Conservation (phyloP, 75 land plant genomes). For the Pseudotsuga menziesii region DNA sequence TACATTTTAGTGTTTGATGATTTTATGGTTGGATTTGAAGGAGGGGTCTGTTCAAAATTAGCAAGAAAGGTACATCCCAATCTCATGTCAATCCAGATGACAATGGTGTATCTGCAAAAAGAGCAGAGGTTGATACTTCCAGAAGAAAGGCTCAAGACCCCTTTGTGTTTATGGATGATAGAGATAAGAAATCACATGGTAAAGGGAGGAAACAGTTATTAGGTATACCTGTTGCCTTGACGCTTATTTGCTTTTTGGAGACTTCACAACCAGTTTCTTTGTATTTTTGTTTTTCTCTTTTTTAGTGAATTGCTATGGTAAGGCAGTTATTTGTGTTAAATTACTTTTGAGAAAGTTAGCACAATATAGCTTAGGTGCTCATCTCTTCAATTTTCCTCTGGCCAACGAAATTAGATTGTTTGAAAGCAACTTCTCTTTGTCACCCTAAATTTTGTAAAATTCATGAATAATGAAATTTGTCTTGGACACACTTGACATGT, state of each 20-base stretch:
- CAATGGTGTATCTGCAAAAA: neutral
- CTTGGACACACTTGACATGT: neutral
- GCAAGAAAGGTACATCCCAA: neutral
- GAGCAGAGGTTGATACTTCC: neutral
- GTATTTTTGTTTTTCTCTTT: neutral
- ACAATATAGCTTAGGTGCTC: neutral
- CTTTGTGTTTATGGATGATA: neutral
- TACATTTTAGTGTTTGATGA: neutral
- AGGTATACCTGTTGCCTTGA: neutral
- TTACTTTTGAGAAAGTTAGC: neutral
- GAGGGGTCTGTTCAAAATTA: neutral
- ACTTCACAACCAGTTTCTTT: neutral
- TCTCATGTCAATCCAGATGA: neutral
- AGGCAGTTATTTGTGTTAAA: neutral
- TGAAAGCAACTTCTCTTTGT: neutral
- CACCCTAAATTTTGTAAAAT: neutral
- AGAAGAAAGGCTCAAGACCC: neutral
- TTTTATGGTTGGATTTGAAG: neutral
- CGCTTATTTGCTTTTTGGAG: neutral
- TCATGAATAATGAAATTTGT: neutral
- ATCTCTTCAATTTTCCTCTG: neutral
- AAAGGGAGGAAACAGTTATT: neutral
- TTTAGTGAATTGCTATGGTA: neutral
- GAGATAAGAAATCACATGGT: neutral
- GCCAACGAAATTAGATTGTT: neutral